Conservation (phyloP, 352 stramenopile species). For the Pythium rhizo-oryzae region DNA sequence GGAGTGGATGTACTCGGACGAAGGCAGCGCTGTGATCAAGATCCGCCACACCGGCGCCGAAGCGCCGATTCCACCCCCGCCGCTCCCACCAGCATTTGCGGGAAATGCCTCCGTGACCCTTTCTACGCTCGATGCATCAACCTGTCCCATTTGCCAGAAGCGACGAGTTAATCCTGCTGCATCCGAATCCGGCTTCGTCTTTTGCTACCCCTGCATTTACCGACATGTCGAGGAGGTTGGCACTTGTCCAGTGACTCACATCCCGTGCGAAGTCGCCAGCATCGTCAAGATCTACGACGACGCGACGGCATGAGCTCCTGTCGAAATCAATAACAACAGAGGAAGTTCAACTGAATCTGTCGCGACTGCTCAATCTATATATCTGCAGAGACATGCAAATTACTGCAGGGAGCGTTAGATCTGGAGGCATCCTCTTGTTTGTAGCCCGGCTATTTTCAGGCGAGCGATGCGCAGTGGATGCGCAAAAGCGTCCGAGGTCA, state of each 20-base stretch:
- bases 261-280: constrained; percentile 59
- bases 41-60: constrained; percentile 55
- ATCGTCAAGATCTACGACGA: constrained; percentile 90
- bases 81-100: constrained; percentile 66
- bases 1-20: constrained; percentile 90
- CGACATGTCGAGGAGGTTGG: constrained; percentile 68
- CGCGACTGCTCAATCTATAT: neutral
- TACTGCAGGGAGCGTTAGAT: neutral
- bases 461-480: neutral
- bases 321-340: constrained; percentile 5
- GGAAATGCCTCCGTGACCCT: constrained; percentile 54
- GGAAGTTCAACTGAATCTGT: neutral
- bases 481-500: neutral
- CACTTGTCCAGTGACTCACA: constrained; percentile 78
- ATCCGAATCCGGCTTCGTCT: constrained; percentile 74
- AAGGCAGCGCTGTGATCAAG: constrained; percentile 60
- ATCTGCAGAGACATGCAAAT: neutral
- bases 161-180: constrained; percentile 76
- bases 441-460: constrained; percentile 7
- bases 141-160: constrained; percentile 72
- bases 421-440: neutral
- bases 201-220: constrained; percentile 87
- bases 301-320: constrained; percentile 20
- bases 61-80: constrained; percentile 69
- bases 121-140: constrained; percentile 46